These are phyloP conservation scores for Carpinus viminea DNA, from an alignment of 306 rosid species.

Conservation along the genomic window DNA sequence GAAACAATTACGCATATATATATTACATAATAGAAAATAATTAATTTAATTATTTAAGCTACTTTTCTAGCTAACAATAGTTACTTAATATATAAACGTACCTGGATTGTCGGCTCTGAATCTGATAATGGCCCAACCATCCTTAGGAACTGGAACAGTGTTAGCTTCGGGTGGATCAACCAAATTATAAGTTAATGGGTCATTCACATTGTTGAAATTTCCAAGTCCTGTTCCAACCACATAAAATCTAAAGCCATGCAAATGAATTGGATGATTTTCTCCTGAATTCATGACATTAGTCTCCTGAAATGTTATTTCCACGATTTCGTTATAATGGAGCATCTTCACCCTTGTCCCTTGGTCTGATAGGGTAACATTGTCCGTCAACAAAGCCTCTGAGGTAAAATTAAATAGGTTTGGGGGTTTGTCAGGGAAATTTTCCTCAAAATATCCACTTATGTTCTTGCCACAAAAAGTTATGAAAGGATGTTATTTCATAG, in stretches of 20 bases:
- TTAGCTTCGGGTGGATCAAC: conserved; percentile 39
- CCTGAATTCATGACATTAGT: conserved; percentile 35
- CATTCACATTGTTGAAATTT: conserved; percentile 18
- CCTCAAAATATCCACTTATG: conserved; percentile 1
- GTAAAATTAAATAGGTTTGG: conserved; percentile 42
- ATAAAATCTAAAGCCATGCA: conserved; percentile 38
- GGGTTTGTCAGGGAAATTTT: conserved; percentile 42
- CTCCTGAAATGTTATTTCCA: conserved; percentile 47
- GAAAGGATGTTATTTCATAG: background rate
- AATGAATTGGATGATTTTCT: conserved; percentile 36
- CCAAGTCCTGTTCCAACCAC: conserved; percentile 37
- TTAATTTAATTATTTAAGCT: too few species aligned
- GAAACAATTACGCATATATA: background rate
- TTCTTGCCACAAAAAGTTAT: background rate
- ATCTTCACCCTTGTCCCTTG: conserved; percentile 49
- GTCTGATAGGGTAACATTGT: conserved; percentile 29
- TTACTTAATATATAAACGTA: background rate
- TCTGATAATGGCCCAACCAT: conserved; percentile 43
- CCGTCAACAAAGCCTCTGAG: conserved; percentile 2
- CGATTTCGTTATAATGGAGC: conserved; percentile 33
- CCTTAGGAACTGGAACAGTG: conserved; percentile 36
- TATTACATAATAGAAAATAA: background rate
- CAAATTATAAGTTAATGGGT: conserved; percentile 34
- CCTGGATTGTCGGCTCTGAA: conserved; percentile 24
- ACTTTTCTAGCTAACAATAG: too few species aligned